Evolutionary conservation across 1,284 basidiomycete species (phyloP).

Genomic region (Paramarasmius palmivorus): DNA sequence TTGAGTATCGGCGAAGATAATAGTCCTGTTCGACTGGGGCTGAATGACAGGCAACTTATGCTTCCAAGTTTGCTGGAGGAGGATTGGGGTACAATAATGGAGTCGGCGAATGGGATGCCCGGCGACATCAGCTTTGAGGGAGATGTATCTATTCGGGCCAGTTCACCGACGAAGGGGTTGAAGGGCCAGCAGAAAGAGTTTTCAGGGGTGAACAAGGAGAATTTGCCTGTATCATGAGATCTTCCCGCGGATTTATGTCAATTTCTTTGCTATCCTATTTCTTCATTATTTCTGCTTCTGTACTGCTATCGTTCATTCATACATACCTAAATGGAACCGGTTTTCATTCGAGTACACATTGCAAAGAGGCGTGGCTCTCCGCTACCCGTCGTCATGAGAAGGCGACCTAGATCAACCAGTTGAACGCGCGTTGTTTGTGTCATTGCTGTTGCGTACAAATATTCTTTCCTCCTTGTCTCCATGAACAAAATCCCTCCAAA

Average conservation of each 20-base stretch:
- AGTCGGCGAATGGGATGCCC: constrained; percentile 16
- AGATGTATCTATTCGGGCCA: not conserved
- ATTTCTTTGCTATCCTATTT: too few relatives aligned
- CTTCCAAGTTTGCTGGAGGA: constrained; percentile 60
- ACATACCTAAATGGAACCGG: too few relatives aligned
- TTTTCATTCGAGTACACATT: too few relatives aligned
- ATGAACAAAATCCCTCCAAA: constrained; percentile 28
- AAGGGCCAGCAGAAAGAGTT: not conserved
- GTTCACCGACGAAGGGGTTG: not conserved
- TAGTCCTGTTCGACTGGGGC: constrained; percentile 52
- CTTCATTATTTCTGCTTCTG: too few relatives aligned
- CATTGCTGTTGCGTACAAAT: constrained; percentile 12
- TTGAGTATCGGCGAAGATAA: constrained; percentile 27
- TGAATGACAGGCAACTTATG: constrained; percentile 36
- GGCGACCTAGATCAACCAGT: too few relatives aligned
- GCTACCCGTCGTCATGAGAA: too few relatives aligned
- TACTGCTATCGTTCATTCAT: too few relatives aligned
- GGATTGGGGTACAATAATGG: constrained; percentile 40
- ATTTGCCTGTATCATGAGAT: not conserved
- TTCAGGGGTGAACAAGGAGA: not conserved
- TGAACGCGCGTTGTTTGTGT: too few relatives aligned
- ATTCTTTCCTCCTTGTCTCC: constrained; percentile 11
- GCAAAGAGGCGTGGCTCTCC: too few relatives aligned
- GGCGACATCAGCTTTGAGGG: constrained; percentile 55
- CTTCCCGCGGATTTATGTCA: too few relatives aligned